Conservation (phyloP, 805 yeast genomes). For the Vanderwaltozyma verrucispora region DNA sequence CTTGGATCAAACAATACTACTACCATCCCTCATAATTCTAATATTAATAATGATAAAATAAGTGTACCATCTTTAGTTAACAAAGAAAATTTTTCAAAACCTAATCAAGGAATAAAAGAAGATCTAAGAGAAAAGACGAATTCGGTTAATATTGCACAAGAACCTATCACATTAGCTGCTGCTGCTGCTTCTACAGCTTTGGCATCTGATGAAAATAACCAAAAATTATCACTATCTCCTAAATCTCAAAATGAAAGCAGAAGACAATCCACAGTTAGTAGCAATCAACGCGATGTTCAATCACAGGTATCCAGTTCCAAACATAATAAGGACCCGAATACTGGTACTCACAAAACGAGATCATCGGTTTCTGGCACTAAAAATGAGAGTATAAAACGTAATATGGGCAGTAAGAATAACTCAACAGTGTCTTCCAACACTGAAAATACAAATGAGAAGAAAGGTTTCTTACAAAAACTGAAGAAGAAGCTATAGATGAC, state of each 20-base stretch:
- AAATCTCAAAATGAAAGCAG: not conserved
- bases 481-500: conserved; percentile 14
- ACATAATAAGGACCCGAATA: not conserved
- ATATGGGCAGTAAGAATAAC: conserved; percentile 2
- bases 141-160: too few relatives aligned
- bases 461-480: conserved; percentile 15
- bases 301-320: not conserved
- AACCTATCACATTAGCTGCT: conserved; percentile 3
- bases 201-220: not conserved
- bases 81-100: too few relatives aligned
- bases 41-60: not conserved
- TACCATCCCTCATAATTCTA: not conserved
- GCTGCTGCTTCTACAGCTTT: conserved; percentile 5
- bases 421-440: not conserved
- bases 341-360: conserved; percentile 3
- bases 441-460: conserved; percentile 10
- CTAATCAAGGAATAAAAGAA: too few relatives aligned
- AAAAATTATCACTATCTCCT: not conserved
- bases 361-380: not conserved
- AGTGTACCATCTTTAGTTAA: too few relatives aligned
- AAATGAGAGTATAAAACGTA: not conserved
- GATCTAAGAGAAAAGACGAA: too few relatives aligned
- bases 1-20: not conserved
- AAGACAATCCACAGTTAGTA: not conserved
- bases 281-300: not conserved